These are phyloP conservation scores for Primulina huaijiensis DNA, from an alignment of 257 asterid species.

Conservation along the genomic window DNA sequence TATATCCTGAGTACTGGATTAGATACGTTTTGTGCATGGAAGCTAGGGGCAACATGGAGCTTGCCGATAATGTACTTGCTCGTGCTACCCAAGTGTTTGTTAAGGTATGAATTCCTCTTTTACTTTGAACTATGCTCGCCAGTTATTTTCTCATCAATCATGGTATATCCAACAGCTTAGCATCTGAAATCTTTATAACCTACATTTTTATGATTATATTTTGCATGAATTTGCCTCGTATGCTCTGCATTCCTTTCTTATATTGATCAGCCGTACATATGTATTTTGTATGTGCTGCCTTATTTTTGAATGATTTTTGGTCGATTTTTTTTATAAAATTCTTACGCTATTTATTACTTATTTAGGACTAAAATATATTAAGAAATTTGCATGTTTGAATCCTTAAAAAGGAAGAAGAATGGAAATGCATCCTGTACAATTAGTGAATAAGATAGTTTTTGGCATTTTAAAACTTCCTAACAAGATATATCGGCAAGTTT, in stretches of 20 bases:
- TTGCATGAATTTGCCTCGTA: neutral
- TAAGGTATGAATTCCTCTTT: no score
- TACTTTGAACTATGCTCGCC: no score
- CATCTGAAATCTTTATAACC: neutral
- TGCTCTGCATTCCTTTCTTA: neutral
- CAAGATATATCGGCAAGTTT: neutral
- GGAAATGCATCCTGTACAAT: neutral
- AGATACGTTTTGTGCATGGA: slow-evolving; percentile 87
- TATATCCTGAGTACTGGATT: slow-evolving; percentile 93
- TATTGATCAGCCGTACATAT: neutral
- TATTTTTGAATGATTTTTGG: no score
- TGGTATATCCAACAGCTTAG: neutral
- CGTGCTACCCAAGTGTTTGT: slow-evolving; percentile 67
- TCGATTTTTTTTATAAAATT: no score
- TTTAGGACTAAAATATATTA: neutral
- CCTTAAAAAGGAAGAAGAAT: neutral
- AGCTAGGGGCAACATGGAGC: slow-evolving; percentile 87
- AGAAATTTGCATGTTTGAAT: neutral
- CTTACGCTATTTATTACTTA: neutral
- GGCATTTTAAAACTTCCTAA: neutral
- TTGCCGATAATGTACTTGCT: slow-evolving; percentile 91
- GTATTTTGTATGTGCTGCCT: neutral
- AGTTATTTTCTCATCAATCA: neutral
- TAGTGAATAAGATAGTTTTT: neutral
- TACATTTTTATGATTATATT: neutral